These are phyloP conservation scores for Fusarium scirpi DNA, from an alignment of 2,329 filamentous ascomycete genomes.

Conservation along the genomic window DNA sequence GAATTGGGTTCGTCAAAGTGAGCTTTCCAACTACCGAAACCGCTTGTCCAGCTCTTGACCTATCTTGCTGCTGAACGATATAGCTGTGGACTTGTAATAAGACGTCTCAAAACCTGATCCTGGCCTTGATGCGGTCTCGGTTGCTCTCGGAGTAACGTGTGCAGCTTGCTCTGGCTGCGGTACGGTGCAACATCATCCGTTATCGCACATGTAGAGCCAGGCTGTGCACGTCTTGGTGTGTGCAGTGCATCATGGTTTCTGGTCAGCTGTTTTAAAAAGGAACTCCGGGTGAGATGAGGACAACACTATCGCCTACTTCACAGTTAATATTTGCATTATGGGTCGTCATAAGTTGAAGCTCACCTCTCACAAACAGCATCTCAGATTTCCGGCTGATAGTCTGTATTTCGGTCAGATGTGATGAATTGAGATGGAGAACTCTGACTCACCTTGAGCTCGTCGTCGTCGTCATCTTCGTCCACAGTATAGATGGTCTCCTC, in stretches of 20 bases:
- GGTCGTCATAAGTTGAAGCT: constrained; percentile 44
- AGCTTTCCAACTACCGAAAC: constrained; percentile 9
- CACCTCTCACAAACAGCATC: constrained; percentile 98
- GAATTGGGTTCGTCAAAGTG: constrained; percentile 1
- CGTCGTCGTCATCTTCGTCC: constrained; percentile 90
- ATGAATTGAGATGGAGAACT: not conserved
- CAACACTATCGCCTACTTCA: constrained; percentile 74
- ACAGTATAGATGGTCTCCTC: constrained; percentile 97
- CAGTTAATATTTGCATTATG: constrained; percentile 39
- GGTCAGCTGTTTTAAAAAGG: constrained; percentile 43
- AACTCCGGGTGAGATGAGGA: constrained; percentile 75
- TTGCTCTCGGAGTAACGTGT: constrained; percentile 3
- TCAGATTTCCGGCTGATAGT: constrained; percentile 97
- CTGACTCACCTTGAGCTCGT: constrained; percentile 75
- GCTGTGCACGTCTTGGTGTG: not conserved
- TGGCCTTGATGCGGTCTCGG: not conserved
- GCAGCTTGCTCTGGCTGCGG: constrained; percentile 6
- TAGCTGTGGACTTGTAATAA: not conserved
- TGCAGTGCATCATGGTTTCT: constrained; percentile 4
- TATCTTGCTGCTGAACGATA: not conserved
- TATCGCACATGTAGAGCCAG: constrained; percentile 6
- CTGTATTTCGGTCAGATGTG: constrained; percentile 57
- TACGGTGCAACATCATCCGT: not conserved
- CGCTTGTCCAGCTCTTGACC: constrained; percentile 5
- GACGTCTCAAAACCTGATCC: not conserved